phyloP scores from a whole-genome alignment of 192 early-diverging fungal species.

The Anaeromyces robustus region DNA sequence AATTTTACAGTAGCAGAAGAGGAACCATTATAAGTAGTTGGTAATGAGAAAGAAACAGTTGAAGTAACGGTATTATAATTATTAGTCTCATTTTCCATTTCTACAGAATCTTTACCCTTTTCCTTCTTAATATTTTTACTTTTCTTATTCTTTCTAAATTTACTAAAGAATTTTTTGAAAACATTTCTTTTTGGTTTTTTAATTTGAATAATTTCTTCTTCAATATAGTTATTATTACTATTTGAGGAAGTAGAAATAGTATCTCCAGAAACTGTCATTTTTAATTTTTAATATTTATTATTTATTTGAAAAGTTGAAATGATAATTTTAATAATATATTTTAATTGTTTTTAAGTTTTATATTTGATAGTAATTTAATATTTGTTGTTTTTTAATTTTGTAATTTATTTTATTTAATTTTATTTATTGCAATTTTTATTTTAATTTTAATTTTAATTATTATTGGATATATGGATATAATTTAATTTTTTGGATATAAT shows the following conservation, averaged over 20 bases:
- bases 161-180: background rate
- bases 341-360: too few species aligned
- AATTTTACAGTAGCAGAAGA: background rate
- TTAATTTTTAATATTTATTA: background rate
- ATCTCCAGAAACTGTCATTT: background rate
- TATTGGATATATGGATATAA: too few species aligned
- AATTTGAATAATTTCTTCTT: background rate
- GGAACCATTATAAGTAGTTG: background rate
- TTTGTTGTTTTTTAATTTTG: too few species aligned
- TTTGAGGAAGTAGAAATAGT: background rate
- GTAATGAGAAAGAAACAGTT: background rate
- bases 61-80: background rate
- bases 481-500: too few species aligned
- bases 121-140: background rate
- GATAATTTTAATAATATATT: too few species aligned
- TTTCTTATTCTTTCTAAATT: background rate
- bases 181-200: background rate
- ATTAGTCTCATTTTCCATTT: background rate
- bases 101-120: background rate
- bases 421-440: too few species aligned
- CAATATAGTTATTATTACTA: background rate
- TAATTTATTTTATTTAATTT: too few species aligned
- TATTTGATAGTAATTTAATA: too few species aligned
- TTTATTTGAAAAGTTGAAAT: too few species aligned
- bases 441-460: too few species aligned